A percentile compares a stretch with the other conserved stretches of the same genome.
These are phyloP conservation scores for Colletotrichum karsti DNA, from an alignment of 2,329 filamentous ascomycete species.

Conservation along the genomic window DNA sequence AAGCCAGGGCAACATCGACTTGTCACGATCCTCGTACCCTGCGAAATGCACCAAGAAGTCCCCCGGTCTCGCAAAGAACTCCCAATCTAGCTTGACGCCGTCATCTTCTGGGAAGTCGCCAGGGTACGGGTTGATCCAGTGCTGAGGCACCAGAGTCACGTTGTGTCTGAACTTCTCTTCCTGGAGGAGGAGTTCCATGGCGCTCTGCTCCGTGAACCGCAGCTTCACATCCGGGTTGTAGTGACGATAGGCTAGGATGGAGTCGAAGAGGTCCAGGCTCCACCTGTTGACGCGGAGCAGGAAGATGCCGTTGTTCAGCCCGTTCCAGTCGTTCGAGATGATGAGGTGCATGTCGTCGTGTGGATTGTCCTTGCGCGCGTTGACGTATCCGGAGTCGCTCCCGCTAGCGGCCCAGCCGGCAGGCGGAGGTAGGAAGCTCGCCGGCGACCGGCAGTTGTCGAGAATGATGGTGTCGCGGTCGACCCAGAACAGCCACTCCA, in stretches of 20 bases:
- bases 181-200: slow-evolving; percentile 29
- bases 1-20: not conserved
- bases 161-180: slow-evolving; percentile 16
- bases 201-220: slow-evolving; percentile 29
- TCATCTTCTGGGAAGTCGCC: not conserved
- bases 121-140: slow-evolving; percentile 32
- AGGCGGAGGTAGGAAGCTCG: slow-evolving; percentile 21
- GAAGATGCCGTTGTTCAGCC: slow-evolving; percentile 33
- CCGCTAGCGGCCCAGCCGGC: not conserved
- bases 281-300: slow-evolving; percentile 27
- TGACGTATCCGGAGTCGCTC: not conserved
- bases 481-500: slow-evolving; percentile 32
- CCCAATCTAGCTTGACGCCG: not conserved
- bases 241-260: slow-evolving; percentile 28
- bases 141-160: slow-evolving; percentile 26
- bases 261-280: slow-evolving; percentile 30
- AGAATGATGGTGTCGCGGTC: slow-evolving; percentile 33
- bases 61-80: not conserved
- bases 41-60: not conserved
- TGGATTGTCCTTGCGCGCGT: not conserved
- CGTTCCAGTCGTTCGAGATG: slow-evolving; percentile 28
- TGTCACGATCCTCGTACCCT: not conserved
- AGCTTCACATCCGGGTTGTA: slow-evolving; percentile 26
- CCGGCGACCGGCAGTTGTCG: slow-evolving; percentile 24
- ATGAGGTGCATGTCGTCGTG: slow-evolving; percentile 15